A percentile compares a stretch with the other conserved stretches of the same genome.
These are phyloP conservation scores for Fistulina hepatica DNA, from an alignment of 1,284 basidiomycete species.

Conservation along the genomic window DNA sequence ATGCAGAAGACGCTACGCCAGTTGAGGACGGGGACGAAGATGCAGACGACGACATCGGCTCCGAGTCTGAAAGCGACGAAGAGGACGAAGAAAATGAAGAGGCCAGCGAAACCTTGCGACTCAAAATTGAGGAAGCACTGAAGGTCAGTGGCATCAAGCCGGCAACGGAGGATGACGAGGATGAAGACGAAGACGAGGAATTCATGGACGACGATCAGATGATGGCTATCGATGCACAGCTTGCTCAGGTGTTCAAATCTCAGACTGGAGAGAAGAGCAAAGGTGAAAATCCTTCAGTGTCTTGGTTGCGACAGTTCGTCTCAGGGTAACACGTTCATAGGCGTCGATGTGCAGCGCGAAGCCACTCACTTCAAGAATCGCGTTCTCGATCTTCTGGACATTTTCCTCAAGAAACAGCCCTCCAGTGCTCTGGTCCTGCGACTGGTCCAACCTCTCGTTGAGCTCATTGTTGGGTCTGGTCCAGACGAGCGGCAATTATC, in stretches of 20 bases:
- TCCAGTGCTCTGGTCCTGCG: constrained; percentile 56
- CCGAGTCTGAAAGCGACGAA: constrained; percentile 21
- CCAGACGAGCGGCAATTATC: constrained; percentile 77
- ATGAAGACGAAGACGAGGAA: constrained; percentile 55
- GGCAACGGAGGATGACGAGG: constrained; percentile 28
- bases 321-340: constrained; percentile 25
- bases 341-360: constrained; percentile 62
- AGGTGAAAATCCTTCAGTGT: constrained; percentile 42
- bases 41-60: constrained; percentile 20
- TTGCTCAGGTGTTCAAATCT: constrained; percentile 80
- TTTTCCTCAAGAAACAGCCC: constrained; percentile 69
- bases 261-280: constrained; percentile 52
- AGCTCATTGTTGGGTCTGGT: constrained; percentile 54
- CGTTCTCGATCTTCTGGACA: constrained; percentile 85
- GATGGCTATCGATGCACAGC: constrained; percentile 90
- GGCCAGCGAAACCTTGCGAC: constrained; percentile 64
- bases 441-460: constrained; percentile 68
- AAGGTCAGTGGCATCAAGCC: constrained; percentile 61
- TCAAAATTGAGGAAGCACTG: constrained; percentile 70
- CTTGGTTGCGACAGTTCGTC: constrained; percentile 1
- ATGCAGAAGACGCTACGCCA: constrained; percentile 30
- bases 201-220: constrained; percentile 95
- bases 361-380: constrained; percentile 92
- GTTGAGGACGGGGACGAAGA: constrained; percentile 42
- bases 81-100: constrained; percentile 34